phyloP scores from a whole-genome alignment of 1,139 yeast species.

The Hemisphaericaspora lyxosophila region DNA sequence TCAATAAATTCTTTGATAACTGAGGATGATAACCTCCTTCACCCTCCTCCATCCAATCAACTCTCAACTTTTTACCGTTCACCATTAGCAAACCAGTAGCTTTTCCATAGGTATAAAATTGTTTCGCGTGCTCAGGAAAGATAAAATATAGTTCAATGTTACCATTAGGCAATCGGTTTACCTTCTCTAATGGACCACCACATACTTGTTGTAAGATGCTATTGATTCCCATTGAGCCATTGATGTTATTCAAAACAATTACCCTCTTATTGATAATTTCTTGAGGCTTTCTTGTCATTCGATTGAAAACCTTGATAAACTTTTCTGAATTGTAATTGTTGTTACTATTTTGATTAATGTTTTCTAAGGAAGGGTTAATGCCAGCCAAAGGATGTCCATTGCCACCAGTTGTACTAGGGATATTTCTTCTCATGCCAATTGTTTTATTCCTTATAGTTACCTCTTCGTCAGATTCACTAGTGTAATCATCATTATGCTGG shows the following conservation, averaged over 20 bases:
- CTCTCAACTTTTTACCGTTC: conserved; percentile 53
- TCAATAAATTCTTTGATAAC: conserved; percentile 26
- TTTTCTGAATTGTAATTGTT: conserved; percentile 9
- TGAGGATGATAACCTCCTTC: conserved; percentile 29
- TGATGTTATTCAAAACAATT: conserved; percentile 20
- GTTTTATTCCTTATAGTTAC: conserved; percentile 3
- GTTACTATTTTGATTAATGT: conserved; percentile 10
- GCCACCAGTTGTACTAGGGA: neutral
- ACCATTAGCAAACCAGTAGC: conserved; percentile 56
- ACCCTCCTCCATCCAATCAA: conserved; percentile 38
- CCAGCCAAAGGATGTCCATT: conserved; percentile 13
- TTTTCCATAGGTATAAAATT: conserved; percentile 55
- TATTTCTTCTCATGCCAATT: conserved; percentile 1
- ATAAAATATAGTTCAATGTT: conserved; percentile 54
- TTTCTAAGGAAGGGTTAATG: conserved; percentile 17
- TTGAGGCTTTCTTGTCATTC: conserved; percentile 6
- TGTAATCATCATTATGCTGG: neutral
- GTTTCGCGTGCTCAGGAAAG: conserved; percentile 52
- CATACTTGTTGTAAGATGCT: conserved; percentile 56
- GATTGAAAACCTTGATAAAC: conserved; percentile 8
- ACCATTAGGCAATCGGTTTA: conserved; percentile 24
- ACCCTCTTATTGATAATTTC: conserved; percentile 10
- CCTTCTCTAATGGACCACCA: conserved; percentile 74
- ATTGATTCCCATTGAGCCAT: conserved; percentile 38
- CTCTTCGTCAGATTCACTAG: conserved; percentile 6